A percentile compares a stretch with the other conserved stretches of the same genome.
Evolutionary conservation across 1,139 yeast species (phyloP).

Genomic region (Yamadazyma sp.): DNA sequence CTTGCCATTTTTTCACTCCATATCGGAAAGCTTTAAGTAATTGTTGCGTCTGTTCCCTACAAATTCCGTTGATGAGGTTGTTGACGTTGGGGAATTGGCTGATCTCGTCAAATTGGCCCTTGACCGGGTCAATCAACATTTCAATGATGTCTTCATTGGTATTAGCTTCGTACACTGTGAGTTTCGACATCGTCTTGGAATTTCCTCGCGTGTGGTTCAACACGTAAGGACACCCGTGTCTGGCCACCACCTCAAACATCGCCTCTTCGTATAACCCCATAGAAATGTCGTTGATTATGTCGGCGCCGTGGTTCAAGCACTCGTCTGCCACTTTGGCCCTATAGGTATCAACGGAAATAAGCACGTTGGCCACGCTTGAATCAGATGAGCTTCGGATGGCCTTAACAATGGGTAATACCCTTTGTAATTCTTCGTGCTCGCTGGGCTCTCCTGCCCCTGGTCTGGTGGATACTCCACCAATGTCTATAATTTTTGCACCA

Average conservation of each 20-base stretch:
- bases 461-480: conserved; percentile 92
- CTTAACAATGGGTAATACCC: conserved; percentile 71
- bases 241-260: conserved; percentile 69
- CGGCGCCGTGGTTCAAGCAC: conserved; percentile 76
- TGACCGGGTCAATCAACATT: conserved; percentile 29
- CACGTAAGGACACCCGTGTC: conserved; percentile 72
- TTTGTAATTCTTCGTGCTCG: conserved; percentile 55
- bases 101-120: conserved; percentile 24
- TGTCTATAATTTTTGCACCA: conserved; percentile 74
- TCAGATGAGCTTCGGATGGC: conserved; percentile 49
- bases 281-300: conserved; percentile 87
- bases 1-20: conserved; percentile 87
- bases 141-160: conserved; percentile 42
- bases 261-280: conserved; percentile 70
- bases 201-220: conserved; percentile 86
- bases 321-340: conserved; percentile 71
- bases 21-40: conserved; percentile 54
- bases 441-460: conserved; percentile 71
- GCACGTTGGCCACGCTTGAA: conserved; percentile 35
- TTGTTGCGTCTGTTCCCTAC: conserved; percentile 62
- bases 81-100: conserved; percentile 26
- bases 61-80: conserved; percentile 47
- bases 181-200: conserved; percentile 66
- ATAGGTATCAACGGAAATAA: conserved; percentile 84
- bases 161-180: conserved; percentile 55